Evolutionary conservation across 345 rosid genomes (phyloP).

Genomic region (Crucihimalaya himalaica): DNA sequence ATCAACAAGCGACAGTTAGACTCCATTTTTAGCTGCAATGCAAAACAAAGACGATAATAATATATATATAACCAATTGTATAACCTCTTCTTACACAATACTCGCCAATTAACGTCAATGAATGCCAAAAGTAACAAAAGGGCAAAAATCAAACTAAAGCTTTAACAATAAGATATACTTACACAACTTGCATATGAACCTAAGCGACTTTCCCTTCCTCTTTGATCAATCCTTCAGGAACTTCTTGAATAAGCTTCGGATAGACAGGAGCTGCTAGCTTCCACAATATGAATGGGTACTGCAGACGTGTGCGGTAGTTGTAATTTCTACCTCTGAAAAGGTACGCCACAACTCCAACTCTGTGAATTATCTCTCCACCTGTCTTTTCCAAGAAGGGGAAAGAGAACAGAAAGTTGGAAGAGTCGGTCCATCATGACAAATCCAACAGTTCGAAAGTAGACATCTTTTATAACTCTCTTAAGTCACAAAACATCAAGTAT

Average conservation of each 20-base stretch:
- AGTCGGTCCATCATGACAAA: background rate
- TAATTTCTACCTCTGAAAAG: constrained; percentile 95
- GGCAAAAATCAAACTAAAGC: background rate
- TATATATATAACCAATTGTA: background rate
- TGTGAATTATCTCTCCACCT: constrained; percentile 80
- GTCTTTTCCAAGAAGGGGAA: too few species aligned
- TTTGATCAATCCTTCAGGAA: constrained; percentile 82
- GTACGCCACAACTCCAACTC: constrained; percentile 77
- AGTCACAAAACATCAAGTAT: background rate
- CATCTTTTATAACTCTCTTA: constrained; percentile 11
- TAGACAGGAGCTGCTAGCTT: constrained; percentile 97
- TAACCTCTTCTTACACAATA: background rate
- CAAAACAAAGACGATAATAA: constrained; percentile 15
- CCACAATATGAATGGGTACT: constrained; percentile 89
- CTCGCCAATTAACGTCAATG: background rate
- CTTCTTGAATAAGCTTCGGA: constrained; percentile 89
- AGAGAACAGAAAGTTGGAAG: background rate
- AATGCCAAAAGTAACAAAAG: background rate
- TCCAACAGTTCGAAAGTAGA: background rate
- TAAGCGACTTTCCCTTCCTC: constrained; percentile 68
- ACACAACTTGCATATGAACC: constrained; percentile 85
- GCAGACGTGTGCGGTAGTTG: constrained; percentile 72
- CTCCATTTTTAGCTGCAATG: constrained; percentile 82
- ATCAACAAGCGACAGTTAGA: constrained; percentile 52
- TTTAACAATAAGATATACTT: too few species aligned